These are phyloP conservation scores for Leccinum fuscescens DNA, from an alignment of 1,284 basidiomycete species.

Conservation along the genomic window DNA sequence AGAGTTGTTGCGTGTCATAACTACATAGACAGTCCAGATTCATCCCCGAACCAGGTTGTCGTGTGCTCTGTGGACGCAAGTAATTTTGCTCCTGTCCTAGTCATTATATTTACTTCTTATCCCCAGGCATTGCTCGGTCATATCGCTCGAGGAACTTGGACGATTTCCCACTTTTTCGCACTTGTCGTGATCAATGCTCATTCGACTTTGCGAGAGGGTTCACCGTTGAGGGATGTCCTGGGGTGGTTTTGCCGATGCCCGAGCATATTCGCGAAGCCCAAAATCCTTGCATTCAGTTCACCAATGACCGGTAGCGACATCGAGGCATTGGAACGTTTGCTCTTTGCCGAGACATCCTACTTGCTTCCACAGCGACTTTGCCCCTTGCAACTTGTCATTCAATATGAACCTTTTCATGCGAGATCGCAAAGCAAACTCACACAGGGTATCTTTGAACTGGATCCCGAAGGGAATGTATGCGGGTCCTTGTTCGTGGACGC, in stretches of 20 bases:
- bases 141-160: conserved; percentile 32
- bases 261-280: conserved; percentile 38
- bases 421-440: conserved; percentile 35
- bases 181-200: conserved; percentile 43
- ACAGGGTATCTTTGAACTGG: conserved; percentile 36
- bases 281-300: conserved; percentile 42
- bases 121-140: conserved; percentile 32
- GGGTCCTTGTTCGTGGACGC: conserved; percentile 46
- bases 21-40: conserved; percentile 22
- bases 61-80: conserved; percentile 39
- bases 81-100: conserved; percentile 8
- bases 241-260: conserved; percentile 43
- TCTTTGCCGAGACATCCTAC: conserved; percentile 38
- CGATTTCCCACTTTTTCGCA: conserved; percentile 42
- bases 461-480: conserved; percentile 39
- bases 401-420: conserved; percentile 34
- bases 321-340: conserved; percentile 38
- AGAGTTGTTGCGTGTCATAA: conserved; percentile 23
- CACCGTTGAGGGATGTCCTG: conserved; percentile 43
- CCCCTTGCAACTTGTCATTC: conserved; percentile 37
- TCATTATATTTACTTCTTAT: conserved; percentile 11
- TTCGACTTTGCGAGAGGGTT: conserved; percentile 20
- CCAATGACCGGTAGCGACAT: conserved; percentile 33
- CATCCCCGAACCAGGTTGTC: conserved; percentile 38
- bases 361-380: conserved; percentile 35